Percentiles rank a stretch among this genome's conserved stretches.
These are phyloP conservation scores for Ormosia emarginata DNA, from an alignment of 306 rosid genomes.

Conservation along the genomic window DNA sequence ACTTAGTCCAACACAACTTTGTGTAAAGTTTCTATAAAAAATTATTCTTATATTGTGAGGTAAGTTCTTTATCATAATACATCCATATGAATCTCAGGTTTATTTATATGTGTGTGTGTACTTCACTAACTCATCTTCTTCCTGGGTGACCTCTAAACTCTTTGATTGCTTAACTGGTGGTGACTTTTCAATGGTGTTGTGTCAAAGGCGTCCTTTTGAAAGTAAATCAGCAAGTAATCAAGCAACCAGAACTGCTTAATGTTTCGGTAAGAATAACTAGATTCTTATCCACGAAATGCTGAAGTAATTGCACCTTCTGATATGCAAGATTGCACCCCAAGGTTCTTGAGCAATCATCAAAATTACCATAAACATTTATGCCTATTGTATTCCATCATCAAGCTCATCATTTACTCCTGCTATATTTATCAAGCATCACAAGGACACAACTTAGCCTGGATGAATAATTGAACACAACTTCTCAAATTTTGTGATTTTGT, in stretches of 20 bases:
- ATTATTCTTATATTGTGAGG: constrained; percentile 78
- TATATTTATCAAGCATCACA: constrained; percentile 84
- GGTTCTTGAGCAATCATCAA: too few relatives aligned
- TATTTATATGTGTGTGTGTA: neutral
- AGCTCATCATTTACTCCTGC: constrained; percentile 58
- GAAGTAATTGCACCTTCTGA: too few relatives aligned
- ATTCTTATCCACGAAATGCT: neutral
- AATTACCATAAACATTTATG: too few relatives aligned
- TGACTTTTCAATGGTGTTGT: constrained; percentile 66
- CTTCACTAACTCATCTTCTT: neutral
- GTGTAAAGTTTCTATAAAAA: constrained; percentile 70
- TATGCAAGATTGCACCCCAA: too few relatives aligned
- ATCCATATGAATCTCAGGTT: neutral
- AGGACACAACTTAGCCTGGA: constrained; percentile 81
- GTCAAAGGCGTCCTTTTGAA: constrained; percentile 91
- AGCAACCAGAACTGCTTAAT: constrained; percentile 75
- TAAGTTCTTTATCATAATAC: constrained; percentile 12
- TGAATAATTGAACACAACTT: constrained; percentile 89
- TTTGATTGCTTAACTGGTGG: constrained; percentile 14
- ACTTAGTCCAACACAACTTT: constrained; percentile 76
- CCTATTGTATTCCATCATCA: too few relatives aligned
- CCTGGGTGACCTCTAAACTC: constrained; percentile 5
- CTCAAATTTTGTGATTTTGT: constrained; percentile 65
- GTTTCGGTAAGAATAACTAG: constrained; percentile 48
- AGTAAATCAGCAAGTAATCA: constrained; percentile 73